Evolutionary conservation across 208 protist species (phyloP).

Genomic region (Wallacemonas sp.): DNA sequence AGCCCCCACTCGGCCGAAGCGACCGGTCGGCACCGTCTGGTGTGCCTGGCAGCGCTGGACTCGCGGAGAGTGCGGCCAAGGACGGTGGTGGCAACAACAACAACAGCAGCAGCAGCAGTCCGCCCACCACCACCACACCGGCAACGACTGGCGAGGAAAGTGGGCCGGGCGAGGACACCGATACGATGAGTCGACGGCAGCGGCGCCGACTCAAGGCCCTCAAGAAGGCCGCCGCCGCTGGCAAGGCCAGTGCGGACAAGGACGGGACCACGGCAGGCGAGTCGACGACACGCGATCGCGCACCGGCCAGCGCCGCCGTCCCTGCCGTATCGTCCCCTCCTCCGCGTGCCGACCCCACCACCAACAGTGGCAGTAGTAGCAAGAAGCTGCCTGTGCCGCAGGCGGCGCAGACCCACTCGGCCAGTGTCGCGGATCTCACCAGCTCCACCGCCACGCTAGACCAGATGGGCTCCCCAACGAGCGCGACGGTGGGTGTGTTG

Average conservation of each 20-base stretch:
- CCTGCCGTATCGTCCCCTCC: neutral
- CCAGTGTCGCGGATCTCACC: neutral
- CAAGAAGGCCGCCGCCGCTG: neutral
- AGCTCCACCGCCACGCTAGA: neutral
- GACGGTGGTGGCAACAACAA: no score
- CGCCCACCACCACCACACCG: neutral
- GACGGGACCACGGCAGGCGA: neutral
- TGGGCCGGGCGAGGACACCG: neutral
- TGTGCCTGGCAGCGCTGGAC: no score
- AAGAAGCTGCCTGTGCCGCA: neutral
- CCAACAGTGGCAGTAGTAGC: neutral
- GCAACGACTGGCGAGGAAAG: neutral
- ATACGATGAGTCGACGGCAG: neutral
- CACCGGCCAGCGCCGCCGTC: neutral
- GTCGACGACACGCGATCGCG: no score
- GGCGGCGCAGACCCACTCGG: neutral
- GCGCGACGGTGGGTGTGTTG: slow-evolving; percentile 1
- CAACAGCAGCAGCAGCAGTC: slow-evolving; percentile 18
- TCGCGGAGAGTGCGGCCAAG: no score
- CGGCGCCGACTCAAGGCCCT: slow-evolving; percentile 2
- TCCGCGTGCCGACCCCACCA: neutral
- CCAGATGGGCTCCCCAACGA: neutral
- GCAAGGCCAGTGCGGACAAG: neutral
- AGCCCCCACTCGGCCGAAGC: neutral
- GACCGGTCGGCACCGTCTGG: neutral